Base-by-base conservation (phyloP, 306 rosid genomes). In the Aeschynomene evenia region DNA sequence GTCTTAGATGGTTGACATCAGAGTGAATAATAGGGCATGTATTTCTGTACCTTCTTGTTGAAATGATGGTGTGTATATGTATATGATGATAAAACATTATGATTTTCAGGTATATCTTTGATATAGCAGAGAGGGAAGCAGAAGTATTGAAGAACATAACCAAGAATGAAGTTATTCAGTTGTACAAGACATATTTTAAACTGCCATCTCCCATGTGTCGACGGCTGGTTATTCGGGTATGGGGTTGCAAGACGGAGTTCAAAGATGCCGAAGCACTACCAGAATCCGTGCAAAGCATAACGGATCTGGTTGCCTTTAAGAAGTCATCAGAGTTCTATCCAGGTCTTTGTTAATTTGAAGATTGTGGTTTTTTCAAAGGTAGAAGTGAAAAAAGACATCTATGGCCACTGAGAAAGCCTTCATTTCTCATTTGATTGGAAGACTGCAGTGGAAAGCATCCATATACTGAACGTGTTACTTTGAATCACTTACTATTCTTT, bases 191-290 rank as follows among this genome's bases (percentile, higher is more conserved):
- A 5, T 94, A 94, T 73, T n/a, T 94, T 43, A 87, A 80, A 53
- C 82, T 34, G 9, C 61, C 95, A 3, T 90, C 98, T 56, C 88
- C 92, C 2, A 87, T 81, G 57, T 90, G 97, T 73, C 80, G 98
- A 42, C 79, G 89, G 48, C 92, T 94, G 2, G 80, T 84, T 0
- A 66, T 88, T 61, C 86, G 96, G 46, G 78, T 94, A 63, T 94
- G 98, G 98, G 98, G 98, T 77, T 87, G 97, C 86, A 82, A 84
- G 81, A 78, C 96, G 7, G 52, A 90, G 70, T 4, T 71, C 74
- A 84, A 79, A 76, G 95, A 85, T 23, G 86, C 79, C 10, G 87
- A 77, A 76, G 71, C 76, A 43, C 74, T 2, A 7, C 9, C 77
- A 0, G 54, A 81, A 70, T 70, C 92, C 11, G 82, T 24, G 15